Conservation (phyloP, 192 early-diverging fungal genomes). For the Mortierella claussenii region DNA sequence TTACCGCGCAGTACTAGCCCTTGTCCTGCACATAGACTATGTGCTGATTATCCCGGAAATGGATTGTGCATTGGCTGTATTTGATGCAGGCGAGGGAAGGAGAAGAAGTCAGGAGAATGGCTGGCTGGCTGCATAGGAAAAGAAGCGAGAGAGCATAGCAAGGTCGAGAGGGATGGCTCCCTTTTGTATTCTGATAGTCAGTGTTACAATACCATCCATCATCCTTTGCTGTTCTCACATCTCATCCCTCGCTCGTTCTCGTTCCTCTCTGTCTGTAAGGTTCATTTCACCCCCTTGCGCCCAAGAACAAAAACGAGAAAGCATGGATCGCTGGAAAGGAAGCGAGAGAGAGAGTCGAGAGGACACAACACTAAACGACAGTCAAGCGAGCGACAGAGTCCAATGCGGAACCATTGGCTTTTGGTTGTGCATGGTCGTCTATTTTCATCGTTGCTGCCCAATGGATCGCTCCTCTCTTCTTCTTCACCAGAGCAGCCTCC, state of each 20-base stretch:
- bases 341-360: background rate
- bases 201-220: background rate
- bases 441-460: background rate
- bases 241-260: too few relatives aligned
- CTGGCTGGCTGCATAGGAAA: too few relatives aligned
- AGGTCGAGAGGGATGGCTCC: background rate
- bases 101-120: too few relatives aligned
- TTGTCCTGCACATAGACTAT: too few relatives aligned
- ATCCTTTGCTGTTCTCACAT: background rate
- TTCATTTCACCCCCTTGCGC: background rate
- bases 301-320: background rate
- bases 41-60: too few relatives aligned
- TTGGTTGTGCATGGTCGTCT: background rate
- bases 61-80: too few relatives aligned
- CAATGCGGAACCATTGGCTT: background rate
- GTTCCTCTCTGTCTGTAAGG: background rate
- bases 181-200: background rate
- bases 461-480: background rate
- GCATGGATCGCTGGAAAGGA: background rate
- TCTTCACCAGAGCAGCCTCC: background rate
- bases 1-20: too few relatives aligned
- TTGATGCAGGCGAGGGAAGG: too few relatives aligned
- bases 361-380: background rate
- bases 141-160: background rate
- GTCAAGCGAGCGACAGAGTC: background rate